Percentiles rank a stretch among this genome's conserved stretches.
phyloP scores from a whole-genome alignment of 2,329 filamentous ascomycete genomes.

The Sporothrix brasiliensis region DNA sequence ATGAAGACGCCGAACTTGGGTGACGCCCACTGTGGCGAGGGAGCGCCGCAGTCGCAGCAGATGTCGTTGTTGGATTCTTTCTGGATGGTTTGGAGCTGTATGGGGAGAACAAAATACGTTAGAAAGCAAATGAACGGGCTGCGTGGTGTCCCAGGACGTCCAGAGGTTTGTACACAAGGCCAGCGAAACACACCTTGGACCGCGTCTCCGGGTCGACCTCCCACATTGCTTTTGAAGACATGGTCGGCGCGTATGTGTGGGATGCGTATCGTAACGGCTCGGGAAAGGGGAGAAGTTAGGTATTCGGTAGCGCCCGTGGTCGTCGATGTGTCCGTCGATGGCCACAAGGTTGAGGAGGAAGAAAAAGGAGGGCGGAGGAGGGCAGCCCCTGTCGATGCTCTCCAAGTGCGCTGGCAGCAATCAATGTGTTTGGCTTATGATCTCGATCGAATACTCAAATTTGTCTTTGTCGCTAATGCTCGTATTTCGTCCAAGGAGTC shows the following conservation, averaged over 20 bases:
- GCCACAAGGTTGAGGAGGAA: neutral
- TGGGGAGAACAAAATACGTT: neutral
- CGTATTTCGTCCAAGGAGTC: neutral
- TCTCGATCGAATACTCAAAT: neutral
- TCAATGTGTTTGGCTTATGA: neutral
- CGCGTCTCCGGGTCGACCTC: constrained; percentile 97
- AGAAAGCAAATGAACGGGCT: neutral
- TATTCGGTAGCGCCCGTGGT: neutral
- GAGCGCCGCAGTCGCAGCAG: constrained; percentile 94
- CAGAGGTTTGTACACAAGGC: neutral
- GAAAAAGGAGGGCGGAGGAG: constrained; percentile 5
- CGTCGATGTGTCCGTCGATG: constrained; percentile 12
- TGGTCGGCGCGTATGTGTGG: constrained; percentile 39
- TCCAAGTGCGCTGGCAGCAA: constrained; percentile 1
- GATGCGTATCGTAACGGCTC: neutral
- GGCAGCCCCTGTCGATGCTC: neutral
- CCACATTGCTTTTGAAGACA: constrained; percentile 85
- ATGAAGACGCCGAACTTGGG: constrained; percentile 99
- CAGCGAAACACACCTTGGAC: constrained; percentile 69
- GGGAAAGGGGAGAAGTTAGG: neutral
- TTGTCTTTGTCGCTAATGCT: constrained; percentile 7
- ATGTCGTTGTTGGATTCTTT: constrained; percentile 85
- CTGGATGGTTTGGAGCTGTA: constrained; percentile 83
- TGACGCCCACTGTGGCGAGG: constrained; percentile 95
- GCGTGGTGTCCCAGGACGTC: neutral